A percentile compares a stretch with the other conserved stretches of the same genome.
Evolutionary conservation across 768 basidiomycete species (phyloP).

Genomic region (Boletus rex-veris): DNA sequence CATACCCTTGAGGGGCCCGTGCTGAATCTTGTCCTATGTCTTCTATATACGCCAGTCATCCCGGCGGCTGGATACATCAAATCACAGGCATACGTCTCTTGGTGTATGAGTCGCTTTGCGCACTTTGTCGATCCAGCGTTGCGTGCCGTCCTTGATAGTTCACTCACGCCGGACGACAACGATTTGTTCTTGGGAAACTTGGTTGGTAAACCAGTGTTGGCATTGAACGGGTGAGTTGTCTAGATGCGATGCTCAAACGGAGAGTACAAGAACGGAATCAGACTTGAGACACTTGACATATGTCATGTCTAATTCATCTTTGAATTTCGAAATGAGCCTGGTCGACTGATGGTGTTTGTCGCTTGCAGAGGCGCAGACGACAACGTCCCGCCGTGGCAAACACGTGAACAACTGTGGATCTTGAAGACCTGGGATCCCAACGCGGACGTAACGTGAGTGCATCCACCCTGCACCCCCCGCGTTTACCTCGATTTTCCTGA

Average conservation of each 20-base stretch:
- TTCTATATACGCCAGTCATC: slow-evolving; percentile 43
- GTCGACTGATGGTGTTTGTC: not conserved
- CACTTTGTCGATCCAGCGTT: slow-evolving; percentile 79
- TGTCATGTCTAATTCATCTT: not conserved
- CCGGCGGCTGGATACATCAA: slow-evolving; percentile 84
- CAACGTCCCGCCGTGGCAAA: slow-evolving; percentile 88
- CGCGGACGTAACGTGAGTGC: slow-evolving; percentile 50
- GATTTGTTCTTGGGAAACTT: slow-evolving; percentile 82
- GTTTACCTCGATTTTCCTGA: not conserved
- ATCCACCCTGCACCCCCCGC: not conserved
- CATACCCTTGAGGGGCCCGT: not conserved
- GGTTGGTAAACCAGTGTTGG: slow-evolving; percentile 63
- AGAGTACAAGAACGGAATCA: not conserved
- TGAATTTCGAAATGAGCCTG: not conserved
- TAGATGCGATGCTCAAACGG: not conserved
- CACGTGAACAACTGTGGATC: slow-evolving; percentile 58
- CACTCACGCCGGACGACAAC: slow-evolving; percentile 82
- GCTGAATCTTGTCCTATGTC: not conserved
- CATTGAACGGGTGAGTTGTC: slow-evolving; percentile 67
- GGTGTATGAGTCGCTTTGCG: slow-evolving; percentile 64
- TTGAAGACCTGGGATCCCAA: slow-evolving; percentile 55
- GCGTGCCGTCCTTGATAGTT: slow-evolving; percentile 67
- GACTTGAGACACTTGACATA: not conserved
- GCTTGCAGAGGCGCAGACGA: slow-evolving; percentile 65
- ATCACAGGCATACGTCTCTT: slow-evolving; percentile 80